A percentile compares a stretch with the other conserved stretches of the same genome.
Evolutionary conservation across 1,139 yeast species (phyloP).

Genomic region (Debaryomycetaceae sp.): DNA sequence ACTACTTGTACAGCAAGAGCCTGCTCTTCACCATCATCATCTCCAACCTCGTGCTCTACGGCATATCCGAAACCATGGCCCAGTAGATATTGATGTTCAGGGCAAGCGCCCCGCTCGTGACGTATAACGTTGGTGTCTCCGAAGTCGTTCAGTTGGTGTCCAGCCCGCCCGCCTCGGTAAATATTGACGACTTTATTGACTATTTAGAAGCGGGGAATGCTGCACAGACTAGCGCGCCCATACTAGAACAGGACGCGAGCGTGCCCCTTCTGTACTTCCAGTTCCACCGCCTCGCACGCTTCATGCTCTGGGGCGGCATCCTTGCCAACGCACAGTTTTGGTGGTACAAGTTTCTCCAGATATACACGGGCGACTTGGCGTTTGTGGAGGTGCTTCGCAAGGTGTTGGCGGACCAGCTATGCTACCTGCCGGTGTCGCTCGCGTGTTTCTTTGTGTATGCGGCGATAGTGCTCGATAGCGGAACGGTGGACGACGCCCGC

Average conservation of each 20-base stretch:
- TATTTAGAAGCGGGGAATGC: constrained; percentile 12
- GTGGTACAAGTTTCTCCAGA: constrained; percentile 81
- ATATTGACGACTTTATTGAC: constrained; percentile 24
- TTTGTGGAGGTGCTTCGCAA: constrained; percentile 75
- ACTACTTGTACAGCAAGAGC: constrained; percentile 51
- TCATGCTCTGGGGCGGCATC: constrained; percentile 79
- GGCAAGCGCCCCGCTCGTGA: constrained; percentile 12
- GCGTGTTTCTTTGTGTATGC: constrained; percentile 77
- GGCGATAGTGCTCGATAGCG: constrained; percentile 69
- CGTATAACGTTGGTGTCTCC: constrained; percentile 11
- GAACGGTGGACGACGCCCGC: constrained; percentile 53
- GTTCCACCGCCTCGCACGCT: constrained; percentile 65
- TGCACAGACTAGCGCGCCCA: constrained; percentile 4
- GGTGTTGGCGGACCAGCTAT: constrained; percentile 80
- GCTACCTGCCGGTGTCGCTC: constrained; percentile 79
- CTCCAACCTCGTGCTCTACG: constrained; percentile 75
- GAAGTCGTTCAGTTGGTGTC: constrained; percentile 4
- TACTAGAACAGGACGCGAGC: too few relatives aligned
- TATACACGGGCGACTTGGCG: constrained; percentile 73
- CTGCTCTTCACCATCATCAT: constrained; percentile 69
- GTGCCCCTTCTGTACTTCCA: constrained; percentile 40
- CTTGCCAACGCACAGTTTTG: constrained; percentile 77
- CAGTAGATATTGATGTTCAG: constrained; percentile 47
- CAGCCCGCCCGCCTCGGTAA: constrained; percentile 15
- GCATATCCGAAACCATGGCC: constrained; percentile 83